Evolutionary conservation across 495 filamentous ascomycete species (phyloP).

Genomic region (Daldinia decipiens): DNA sequence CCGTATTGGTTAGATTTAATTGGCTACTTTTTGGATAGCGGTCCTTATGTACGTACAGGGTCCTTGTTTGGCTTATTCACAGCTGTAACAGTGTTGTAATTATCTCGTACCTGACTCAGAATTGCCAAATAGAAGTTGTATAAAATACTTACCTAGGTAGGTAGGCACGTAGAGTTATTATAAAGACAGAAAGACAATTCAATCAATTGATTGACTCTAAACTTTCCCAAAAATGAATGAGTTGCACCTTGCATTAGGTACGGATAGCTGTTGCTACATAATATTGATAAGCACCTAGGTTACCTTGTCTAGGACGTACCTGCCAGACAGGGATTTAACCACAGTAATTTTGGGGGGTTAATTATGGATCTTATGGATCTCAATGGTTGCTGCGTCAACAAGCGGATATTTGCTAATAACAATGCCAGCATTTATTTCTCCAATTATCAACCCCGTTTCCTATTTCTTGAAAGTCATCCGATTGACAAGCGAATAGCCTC

Average conservation of each 20-base stretch:
- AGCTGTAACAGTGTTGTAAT: neutral
- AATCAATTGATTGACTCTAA: too few species aligned
- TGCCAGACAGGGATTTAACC: neutral
- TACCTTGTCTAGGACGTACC: neutral
- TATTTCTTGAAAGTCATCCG: neutral
- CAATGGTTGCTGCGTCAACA: constrained; percentile 6
- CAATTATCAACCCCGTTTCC: neutral
- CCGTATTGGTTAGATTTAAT: too few species aligned
- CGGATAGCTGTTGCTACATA: too few species aligned
- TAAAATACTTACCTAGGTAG: too few species aligned
- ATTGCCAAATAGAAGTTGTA: too few species aligned
- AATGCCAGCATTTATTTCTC: constrained; percentile 4
- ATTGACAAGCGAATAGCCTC: constrained; percentile 2
- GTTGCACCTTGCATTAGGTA: too few species aligned
- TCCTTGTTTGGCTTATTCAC: neutral
- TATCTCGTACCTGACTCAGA: neutral
- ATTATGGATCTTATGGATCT: neutral
- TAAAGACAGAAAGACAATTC: too few species aligned
- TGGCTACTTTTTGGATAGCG: too few species aligned
- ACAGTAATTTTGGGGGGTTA: neutral
- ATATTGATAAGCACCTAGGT: too few species aligned
- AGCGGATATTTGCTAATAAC: neutral
- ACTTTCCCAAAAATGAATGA: too few species aligned
- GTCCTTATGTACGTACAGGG: too few species aligned
- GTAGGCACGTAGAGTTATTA: too few species aligned